Base-by-base conservation (phyloP, 179 eudicot species). In the Beta macrorhiza region DNA sequence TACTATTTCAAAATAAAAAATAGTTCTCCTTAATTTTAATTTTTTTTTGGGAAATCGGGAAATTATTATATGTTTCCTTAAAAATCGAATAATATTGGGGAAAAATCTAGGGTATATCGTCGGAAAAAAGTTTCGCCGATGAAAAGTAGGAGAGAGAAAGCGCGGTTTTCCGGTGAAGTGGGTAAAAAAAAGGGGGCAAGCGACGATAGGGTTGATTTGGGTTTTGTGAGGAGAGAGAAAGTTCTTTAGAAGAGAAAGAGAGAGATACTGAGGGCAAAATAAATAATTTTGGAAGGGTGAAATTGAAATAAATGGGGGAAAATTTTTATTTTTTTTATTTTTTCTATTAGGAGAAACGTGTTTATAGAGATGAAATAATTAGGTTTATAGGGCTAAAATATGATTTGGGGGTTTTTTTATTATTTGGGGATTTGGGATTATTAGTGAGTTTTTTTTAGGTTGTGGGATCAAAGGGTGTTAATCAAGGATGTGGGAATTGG, bases 191-290 rank as follows among this genome's bases (percentile, higher is more conserved):
- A 15, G 64, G 64, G 45, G 14, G 25, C 52, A 6, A 55, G 37
- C 78, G 81, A 65, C 79, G 89, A 79, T 86, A 86, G 83, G 86
- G 89, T 86, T 84, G 84, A 82, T 84, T 82, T 81, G 87, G 82
- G 84, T 79, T 82, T 81, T 80, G 80, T 45, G 49, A 44, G 47
- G 80, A 76, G 80, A 83, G 81, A 83, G 81, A 47, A 44, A 56
- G 32, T 49, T 61, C 32, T 77, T 58, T 58, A 15, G 12, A 73
- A 32, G 76, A 51, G 72, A 65, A 63, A 32, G 59, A 72, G 81
- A 53, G 22, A 47, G 49, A 13, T 22, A 58, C 53, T 68, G 59
- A 69, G 53, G 74, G 61, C 62, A 29, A 49, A 75, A 67, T 61
- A 25, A 53, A 42, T 20, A 67, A 69, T 56, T 53, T 64, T 73